Evolutionary conservation across 148 eudicot species (phyloP).

Genomic region (Agrostemma githago): DNA sequence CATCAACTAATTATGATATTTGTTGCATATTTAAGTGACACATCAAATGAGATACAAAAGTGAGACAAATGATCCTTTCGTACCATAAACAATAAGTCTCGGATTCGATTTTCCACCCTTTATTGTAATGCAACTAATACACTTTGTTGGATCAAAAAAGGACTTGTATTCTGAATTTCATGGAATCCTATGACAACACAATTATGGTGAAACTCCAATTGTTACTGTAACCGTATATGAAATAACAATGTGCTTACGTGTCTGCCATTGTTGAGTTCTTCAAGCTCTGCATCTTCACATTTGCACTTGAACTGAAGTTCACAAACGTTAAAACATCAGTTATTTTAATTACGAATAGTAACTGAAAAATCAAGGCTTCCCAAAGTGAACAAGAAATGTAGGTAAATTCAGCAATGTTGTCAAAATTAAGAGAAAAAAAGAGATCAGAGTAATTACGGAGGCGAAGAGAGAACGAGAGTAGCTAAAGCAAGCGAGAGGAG

Average conservation of each 20-base stretch:
- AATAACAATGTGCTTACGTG: slow-evolving; percentile 19
- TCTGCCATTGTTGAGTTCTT: slow-evolving; percentile 38
- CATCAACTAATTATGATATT: too few species aligned
- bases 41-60: too few species aligned
- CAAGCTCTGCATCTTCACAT: slow-evolving; percentile 27
- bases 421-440: neutral
- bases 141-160: too few species aligned
- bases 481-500: slow-evolving; percentile 15
- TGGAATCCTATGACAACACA: too few species aligned
- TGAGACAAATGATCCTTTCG: too few species aligned
- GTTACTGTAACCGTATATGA: slow-evolving; percentile 25
- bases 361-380: neutral
- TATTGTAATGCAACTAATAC: too few species aligned
- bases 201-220: neutral
- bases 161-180: too few species aligned
- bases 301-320: slow-evolving; percentile 21
- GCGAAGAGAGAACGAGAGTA: slow-evolving; percentile 8
- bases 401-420: neutral
- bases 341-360: too few species aligned
- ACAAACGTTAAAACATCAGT: neutral
- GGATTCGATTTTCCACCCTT: neutral
- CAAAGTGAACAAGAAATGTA: neutral
- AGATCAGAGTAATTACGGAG: slow-evolving; percentile 18
- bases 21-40: too few species aligned
- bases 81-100: too few species aligned